Conservation (phyloP, 345 rosid species). For the Eucalyptus rudis region DNA sequence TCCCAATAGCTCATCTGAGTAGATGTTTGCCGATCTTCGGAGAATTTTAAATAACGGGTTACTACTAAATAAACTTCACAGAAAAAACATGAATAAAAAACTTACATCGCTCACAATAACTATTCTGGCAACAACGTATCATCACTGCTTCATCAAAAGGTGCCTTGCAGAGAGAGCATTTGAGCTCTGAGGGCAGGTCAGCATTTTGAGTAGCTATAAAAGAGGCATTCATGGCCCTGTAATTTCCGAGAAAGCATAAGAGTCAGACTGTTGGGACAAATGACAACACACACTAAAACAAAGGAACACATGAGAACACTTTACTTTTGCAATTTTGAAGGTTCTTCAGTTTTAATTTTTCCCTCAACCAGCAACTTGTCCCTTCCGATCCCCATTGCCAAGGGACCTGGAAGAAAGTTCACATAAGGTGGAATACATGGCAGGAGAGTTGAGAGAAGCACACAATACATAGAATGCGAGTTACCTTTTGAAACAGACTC, state of each 20-base stretch:
- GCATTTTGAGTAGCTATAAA: slow-evolving; percentile 1
- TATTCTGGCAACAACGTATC: slow-evolving; percentile 54
- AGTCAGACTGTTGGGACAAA: not conserved
- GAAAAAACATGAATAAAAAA: not conserved
- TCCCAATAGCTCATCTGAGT: not conserved
- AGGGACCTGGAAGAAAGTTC: not conserved
- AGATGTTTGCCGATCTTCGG: not conserved
- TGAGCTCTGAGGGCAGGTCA: slow-evolving; percentile 24
- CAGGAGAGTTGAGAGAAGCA: not conserved
- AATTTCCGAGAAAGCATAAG: not conserved
- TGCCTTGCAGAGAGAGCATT: slow-evolving; percentile 25
- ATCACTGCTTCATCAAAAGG: slow-evolving; percentile 36
- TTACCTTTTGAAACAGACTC: slow-evolving; percentile 14
- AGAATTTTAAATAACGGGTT: not conserved
- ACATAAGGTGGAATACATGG: not conserved
- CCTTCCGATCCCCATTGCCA: not conserved
- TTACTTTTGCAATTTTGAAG: slow-evolving; percentile 5
- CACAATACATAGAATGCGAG: not conserved
- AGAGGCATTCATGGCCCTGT: slow-evolving; percentile 1
- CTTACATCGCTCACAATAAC: slow-evolving; percentile 45
- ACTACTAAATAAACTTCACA: not conserved
- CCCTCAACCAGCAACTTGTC: not conserved
- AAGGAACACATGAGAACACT: not conserved
- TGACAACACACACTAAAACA: not conserved
- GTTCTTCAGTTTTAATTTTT: slow-evolving; percentile 2